Base-by-base conservation (phyloP, 371 early-diverging fungal genomes). In the Nematocida major region DNA sequence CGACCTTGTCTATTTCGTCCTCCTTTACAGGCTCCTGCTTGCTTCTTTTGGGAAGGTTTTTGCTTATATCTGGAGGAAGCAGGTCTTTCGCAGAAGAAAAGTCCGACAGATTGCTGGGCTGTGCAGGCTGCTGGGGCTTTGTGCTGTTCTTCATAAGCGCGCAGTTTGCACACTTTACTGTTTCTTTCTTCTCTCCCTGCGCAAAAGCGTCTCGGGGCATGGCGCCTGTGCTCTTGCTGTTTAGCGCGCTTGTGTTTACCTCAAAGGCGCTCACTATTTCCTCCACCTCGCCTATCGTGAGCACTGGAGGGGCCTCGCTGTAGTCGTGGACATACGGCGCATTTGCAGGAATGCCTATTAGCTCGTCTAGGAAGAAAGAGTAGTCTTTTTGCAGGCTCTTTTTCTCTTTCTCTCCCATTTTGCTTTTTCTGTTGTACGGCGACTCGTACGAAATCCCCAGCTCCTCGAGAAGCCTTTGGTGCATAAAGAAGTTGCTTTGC, bases 401-500 rank as follows among this genome's bases (percentile, higher is more conserved):
- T 2, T 26, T 57, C 24, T 32, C 38, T 24, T n/a, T 50, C 30
- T 68, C 59, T n/a, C n/a, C 13, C 11, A 15, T 24, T 5, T 20
- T 9, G 5, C 15, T 22, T 28, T 24, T 43, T 1, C 30, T 68
- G 62, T 36, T 30, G 50, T 69, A 69, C n/a, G 59, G 59, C 13
- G 62, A 61, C 15, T 26, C 30, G 30, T 69, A 47, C 38, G 34
- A 11, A 20, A 32, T 5, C 20, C 42, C 54, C 32, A 62, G 5
- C 24, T 62, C 70, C 28, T 69, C 63, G n/a, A 69, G 59, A 18
- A 61, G 13, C 36, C 42, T 49, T 38, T 69, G 70, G 13, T 38
- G 59, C 22, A n/a, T 40, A 62, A 59, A 69, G 62, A 59, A 61
- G 28, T 69, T 69, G 20, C 47, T 61, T 30, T 69, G 70, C 70